Evolutionary conservation across 257 asterid species (phyloP).

Genomic region (Nicotiana noctiflora): DNA sequence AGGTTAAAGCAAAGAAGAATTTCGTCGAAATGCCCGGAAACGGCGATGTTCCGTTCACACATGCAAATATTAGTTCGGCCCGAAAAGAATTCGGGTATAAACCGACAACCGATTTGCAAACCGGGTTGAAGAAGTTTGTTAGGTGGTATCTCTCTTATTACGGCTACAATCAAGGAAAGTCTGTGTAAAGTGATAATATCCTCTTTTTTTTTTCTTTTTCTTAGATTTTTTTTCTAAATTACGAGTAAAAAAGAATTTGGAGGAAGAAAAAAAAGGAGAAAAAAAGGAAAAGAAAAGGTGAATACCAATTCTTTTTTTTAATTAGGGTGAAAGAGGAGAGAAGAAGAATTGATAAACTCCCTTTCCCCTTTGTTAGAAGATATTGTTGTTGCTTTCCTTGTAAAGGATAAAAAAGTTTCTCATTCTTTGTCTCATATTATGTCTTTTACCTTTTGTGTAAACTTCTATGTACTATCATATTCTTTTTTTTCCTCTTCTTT

Average conservation of each 20-base stretch:
- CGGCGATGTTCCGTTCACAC: slow-evolving; percentile 85
- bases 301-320: slow-evolving; percentile 32
- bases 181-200: slow-evolving; percentile 39
- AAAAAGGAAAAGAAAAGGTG: not conserved
- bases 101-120: slow-evolving; percentile 75
- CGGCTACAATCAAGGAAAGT: slow-evolving; percentile 51
- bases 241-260: not conserved
- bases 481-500: not conserved
- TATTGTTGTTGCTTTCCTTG: slow-evolving; percentile 16
- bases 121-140: slow-evolving; percentile 77
- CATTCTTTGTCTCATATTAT: not conserved
- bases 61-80: slow-evolving; percentile 72
- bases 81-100: slow-evolving; percentile 59
- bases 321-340: slow-evolving; percentile 25
- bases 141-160: slow-evolving; percentile 65
- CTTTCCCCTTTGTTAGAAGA: slow-evolving; percentile 14
- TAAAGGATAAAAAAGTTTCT: slow-evolving; percentile 23
- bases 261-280: not conserved
- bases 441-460: not conserved
- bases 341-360: slow-evolving; percentile 15
- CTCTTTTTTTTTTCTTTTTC: not conserved
- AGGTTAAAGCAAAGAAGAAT: slow-evolving; percentile 59
- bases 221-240: not conserved
- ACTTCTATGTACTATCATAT: not conserved
- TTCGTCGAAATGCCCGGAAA: slow-evolving; percentile 69